Percentiles rank a stretch among this genome's conserved stretches.
These are phyloP conservation scores for Scheffersomyces cryptocercus DNA, from an alignment of 1,139 yeast genomes.

Conservation along the genomic window DNA sequence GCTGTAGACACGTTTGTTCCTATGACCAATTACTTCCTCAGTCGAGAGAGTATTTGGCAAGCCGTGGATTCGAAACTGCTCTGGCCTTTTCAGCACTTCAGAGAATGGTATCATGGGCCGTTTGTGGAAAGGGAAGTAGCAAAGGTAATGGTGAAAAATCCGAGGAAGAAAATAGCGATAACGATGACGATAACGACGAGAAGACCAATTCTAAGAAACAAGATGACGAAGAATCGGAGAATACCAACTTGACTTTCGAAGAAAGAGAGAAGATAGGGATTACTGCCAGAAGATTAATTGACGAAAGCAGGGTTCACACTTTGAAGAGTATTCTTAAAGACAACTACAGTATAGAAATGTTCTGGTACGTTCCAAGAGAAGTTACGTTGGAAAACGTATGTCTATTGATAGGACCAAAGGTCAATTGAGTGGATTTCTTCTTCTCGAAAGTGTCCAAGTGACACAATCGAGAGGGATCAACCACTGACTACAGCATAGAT, in stretches of 20 bases:
- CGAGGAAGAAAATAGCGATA: slow-evolving; percentile 15
- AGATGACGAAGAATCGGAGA: slow-evolving; percentile 40
- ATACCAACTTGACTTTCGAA: slow-evolving; percentile 24
- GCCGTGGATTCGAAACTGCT: slow-evolving; percentile 29
- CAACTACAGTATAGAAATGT: slow-evolving; percentile 47
- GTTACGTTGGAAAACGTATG: slow-evolving; percentile 76
- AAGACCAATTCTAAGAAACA: neutral
- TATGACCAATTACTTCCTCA: slow-evolving; percentile 52
- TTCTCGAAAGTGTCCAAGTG: too few relatives aligned
- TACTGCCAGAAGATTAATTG: slow-evolving; percentile 69
- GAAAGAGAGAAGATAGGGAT: slow-evolving; percentile 63
- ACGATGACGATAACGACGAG: slow-evolving; percentile 1
- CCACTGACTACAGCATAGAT: too few relatives aligned
- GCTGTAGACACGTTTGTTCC: slow-evolving; percentile 86
- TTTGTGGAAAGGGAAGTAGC: slow-evolving; percentile 58
- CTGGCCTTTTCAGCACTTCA: slow-evolving; percentile 55
- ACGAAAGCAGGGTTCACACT: slow-evolving; percentile 52
- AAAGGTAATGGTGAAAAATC: slow-evolving; percentile 24
- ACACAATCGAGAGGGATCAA: too few relatives aligned
- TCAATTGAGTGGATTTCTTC: too few relatives aligned
- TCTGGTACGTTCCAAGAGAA: slow-evolving; percentile 57
- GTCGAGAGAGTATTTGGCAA: slow-evolving; percentile 42
- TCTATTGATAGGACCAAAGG: slow-evolving; percentile 21
- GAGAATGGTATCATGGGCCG: slow-evolving; percentile 85
- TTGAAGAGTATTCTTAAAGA: slow-evolving; percentile 30